Evolutionary conservation across 768 basidiomycete species (phyloP).

Genomic region (Thelephora aurantiotincta): DNA sequence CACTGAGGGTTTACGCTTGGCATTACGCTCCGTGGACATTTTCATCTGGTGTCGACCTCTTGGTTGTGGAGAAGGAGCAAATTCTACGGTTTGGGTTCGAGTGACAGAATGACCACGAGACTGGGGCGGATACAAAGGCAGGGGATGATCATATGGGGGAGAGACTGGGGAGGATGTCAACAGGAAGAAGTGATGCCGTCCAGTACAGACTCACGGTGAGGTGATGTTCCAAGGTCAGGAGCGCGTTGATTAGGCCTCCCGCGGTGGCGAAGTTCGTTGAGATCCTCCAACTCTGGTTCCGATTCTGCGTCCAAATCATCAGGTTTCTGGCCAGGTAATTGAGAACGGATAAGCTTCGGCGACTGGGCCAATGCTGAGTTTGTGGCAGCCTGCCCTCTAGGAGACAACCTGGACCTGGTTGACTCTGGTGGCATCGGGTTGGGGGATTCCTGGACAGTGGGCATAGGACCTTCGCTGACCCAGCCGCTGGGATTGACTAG

Average conservation of each 20-base stretch:
- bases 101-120: slow-evolving; percentile 9
- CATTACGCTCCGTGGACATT: no score
- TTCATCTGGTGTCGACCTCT: background rate
- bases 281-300: no score
- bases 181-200: background rate
- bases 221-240: slow-evolving; percentile 1
- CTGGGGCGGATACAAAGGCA: slow-evolving; percentile 1
- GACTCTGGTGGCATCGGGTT: slow-evolving; percentile 10
- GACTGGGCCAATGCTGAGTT: background rate
- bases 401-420: background rate
- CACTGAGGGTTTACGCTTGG: no score
- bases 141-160: background rate
- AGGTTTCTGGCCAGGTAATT: background rate
- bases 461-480: slow-evolving; percentile 34
- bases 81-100: slow-evolving; percentile 37
- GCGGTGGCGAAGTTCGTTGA: no score
- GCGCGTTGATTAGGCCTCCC: slow-evolving; percentile 1
- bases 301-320: background rate
- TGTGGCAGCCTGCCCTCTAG: background rate
- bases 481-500: slow-evolving; percentile 63
- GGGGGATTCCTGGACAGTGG: slow-evolving; percentile 14
- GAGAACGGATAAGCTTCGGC: background rate
- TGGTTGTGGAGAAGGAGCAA: slow-evolving; percentile 24
- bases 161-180: background rate
- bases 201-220: background rate